These are phyloP conservation scores for Aspergillus sp. DNA, from an alignment of 2,329 filamentous ascomycete genomes.

Conservation along the genomic window DNA sequence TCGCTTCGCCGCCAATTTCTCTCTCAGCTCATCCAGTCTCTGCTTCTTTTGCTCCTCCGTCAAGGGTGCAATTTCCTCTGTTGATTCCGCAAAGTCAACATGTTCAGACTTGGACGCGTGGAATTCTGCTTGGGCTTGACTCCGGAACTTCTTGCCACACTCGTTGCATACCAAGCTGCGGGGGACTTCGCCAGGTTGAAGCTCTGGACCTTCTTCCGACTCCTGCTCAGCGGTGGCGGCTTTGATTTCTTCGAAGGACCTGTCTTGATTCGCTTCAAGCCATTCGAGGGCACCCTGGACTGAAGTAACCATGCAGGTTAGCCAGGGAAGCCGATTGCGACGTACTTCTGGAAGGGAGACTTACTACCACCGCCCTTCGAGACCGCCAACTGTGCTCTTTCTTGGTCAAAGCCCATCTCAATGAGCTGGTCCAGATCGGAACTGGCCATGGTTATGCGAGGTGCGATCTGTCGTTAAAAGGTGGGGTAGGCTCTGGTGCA, in stretches of 20 bases:
- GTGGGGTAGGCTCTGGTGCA: conserved; percentile 1
- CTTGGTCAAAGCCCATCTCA: conserved; percentile 72
- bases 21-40: conserved; percentile 67
- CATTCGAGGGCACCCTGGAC: conserved; percentile 88
- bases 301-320: conserved; percentile 29
- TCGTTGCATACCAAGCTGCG: conserved; percentile 88
- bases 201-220: conserved; percentile 54
- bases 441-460: conserved; percentile 26
- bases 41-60: conserved; percentile 86
- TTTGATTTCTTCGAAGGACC: conserved; percentile 73
- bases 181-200: conserved; percentile 64
- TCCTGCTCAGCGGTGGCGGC: conserved; percentile 47
- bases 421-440: conserved; percentile 56
- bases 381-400: conserved; percentile 74
- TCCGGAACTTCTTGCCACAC: conserved; percentile 85
- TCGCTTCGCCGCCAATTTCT: conserved; percentile 65
- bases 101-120: conserved; percentile 90
- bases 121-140: conserved; percentile 73
- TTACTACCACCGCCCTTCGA: conserved; percentile 73
- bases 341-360: conserved; percentile 26
- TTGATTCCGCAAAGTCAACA: conserved; percentile 85
- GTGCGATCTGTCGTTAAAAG: not conserved
- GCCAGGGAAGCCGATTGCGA: not conserved
- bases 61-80: conserved; percentile 81
- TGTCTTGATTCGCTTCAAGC: conserved; percentile 89